Base-by-base conservation (phyloP, 148 eudicot species). In the Camellia sinensis region DNA sequence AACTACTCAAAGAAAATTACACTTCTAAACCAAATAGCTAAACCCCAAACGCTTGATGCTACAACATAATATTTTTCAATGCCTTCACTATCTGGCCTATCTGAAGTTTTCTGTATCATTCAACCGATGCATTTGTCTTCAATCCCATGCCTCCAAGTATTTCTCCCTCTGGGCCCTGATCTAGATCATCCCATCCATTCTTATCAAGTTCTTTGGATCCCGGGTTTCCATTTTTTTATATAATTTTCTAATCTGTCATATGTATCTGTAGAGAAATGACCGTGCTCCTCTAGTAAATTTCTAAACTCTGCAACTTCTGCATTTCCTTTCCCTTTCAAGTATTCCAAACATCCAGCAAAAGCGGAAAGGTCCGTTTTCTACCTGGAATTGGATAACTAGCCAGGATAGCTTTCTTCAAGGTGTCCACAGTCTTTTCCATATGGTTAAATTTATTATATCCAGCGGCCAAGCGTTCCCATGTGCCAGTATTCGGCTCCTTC, bases 381-480 rank as follows among this genome's bases (percentile, higher is more conserved):
- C 60, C 37, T 29, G 37, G 37, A 29, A 29, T n/a, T 0, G 69
- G 78, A 18, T 61, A 48, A 70, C 37, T 73, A 13, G 22, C 74
- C n/a, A 59, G n/a, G 43, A 82, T 12, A 14, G 85, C 80, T 59
- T 77, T 82, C 75, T 76, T 88, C 73, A 78, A 69, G 63, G 77
- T 46, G 60, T 85, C 86, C 67, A 86, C 85, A 7, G 88, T 85
- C 76, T 82, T 80, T 3, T 78, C 88, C 87, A 85, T 80, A 61
- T 79, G 71, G 48, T 80, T 80, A 21, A 17, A 8, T 70, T 80
- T 78, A 59, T 17, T 12, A 66, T 86, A 86, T 12, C 84, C 88
- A 59, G 56, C 40, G 6, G 87, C 90, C 75, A 88, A 21, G 40
- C 18, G 82, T 65, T 44, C 72, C 88, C 88, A 83, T 46, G 88